phyloP scores from a whole-genome alignment of 1,139 yeast species.

The Hansenula lynferdii region DNA sequence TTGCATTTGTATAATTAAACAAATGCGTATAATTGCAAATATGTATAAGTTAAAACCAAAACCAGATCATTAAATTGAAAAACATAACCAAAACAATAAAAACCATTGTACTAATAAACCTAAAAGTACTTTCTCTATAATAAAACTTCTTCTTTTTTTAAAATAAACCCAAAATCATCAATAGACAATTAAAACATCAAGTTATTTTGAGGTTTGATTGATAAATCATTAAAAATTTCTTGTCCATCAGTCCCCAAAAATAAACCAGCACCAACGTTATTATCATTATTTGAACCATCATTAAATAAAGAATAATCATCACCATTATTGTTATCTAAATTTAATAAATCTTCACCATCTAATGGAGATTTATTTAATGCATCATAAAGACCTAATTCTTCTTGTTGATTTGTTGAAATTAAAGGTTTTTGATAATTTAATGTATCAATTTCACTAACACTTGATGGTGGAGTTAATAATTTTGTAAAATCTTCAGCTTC shows the following conservation, averaged over 20 bases:
- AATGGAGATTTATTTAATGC: constrained; percentile 15
- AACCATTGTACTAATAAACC: too few relatives aligned
- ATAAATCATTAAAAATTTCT: neutral
- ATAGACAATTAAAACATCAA: neutral
- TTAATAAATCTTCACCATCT: constrained; percentile 4
- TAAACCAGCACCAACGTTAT: neutral
- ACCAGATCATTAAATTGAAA: too few relatives aligned
- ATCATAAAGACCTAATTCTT: constrained; percentile 7
- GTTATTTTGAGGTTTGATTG: neutral
- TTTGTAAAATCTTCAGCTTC: constrained; percentile 8
- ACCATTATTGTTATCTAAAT: neutral
- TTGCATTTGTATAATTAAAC: too few relatives aligned
- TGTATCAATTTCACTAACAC: constrained; percentile 10
- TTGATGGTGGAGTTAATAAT: constrained; percentile 17
- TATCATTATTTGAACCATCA: neutral
- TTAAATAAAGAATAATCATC: neutral
- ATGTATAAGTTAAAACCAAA: too few relatives aligned
- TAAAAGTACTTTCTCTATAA: too few relatives aligned
- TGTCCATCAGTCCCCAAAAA: constrained; percentile 1
- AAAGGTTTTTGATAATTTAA: neutral
- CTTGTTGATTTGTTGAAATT: neutral
- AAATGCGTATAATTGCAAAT: too few relatives aligned
- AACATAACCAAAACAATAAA: too few relatives aligned
- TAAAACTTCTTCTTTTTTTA: too few relatives aligned
- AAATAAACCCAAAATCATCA: too few relatives aligned